Percentiles rank a stretch among this genome's conserved stretches.
These are phyloP conservation scores for Linnemannia exigua DNA, from an alignment of 192 early-diverging fungal genomes.

Conservation along the genomic window DNA sequence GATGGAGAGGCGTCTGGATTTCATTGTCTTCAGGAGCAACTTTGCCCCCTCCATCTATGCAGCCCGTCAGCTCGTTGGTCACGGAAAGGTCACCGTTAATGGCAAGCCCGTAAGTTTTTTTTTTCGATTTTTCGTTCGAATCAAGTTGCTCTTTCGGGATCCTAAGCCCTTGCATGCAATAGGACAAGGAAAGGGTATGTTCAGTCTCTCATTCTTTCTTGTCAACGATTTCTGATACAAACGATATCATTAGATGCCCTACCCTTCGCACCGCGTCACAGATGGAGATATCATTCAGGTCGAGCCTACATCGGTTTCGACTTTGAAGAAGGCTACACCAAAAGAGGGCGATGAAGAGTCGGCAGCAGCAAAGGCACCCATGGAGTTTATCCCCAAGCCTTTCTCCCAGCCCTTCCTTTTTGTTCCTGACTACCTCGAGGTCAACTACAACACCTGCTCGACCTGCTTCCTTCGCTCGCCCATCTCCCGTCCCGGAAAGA, in stretches of 20 bases:
- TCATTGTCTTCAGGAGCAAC: conserved; percentile 93
- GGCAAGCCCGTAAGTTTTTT: conserved; percentile 78
- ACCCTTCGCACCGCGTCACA: conserved; percentile 81
- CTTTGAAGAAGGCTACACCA: conserved; percentile 64
- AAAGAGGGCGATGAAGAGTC: conserved; percentile 57
- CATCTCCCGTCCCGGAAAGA: conserved; percentile 83
- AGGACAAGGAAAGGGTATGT: not conserved
- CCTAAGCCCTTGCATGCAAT: not conserved
- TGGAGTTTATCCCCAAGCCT: conserved; percentile 74
- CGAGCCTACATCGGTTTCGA: conserved; percentile 78
- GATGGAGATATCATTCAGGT: conserved; percentile 94
- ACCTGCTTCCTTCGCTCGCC: conserved; percentile 90
- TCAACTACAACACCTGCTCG: conserved; percentile 95
- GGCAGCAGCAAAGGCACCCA: conserved; percentile 25
- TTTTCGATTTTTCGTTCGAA: not conserved
- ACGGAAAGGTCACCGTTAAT: conserved; percentile 94
- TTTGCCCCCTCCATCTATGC: conserved; percentile 90
- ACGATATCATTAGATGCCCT: conserved; percentile 65
- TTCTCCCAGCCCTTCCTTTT: conserved; percentile 97
- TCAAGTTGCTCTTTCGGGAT: not conserved
- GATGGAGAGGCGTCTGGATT: conserved; percentile 93
- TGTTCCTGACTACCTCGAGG: conserved; percentile 96
- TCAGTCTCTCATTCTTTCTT: not conserved
- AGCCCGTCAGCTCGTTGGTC: conserved; percentile 85
- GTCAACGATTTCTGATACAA: not conserved